Conservation (phyloP, 2,329 filamentous ascomycete species). For the Cryphonectria japonica region DNA sequence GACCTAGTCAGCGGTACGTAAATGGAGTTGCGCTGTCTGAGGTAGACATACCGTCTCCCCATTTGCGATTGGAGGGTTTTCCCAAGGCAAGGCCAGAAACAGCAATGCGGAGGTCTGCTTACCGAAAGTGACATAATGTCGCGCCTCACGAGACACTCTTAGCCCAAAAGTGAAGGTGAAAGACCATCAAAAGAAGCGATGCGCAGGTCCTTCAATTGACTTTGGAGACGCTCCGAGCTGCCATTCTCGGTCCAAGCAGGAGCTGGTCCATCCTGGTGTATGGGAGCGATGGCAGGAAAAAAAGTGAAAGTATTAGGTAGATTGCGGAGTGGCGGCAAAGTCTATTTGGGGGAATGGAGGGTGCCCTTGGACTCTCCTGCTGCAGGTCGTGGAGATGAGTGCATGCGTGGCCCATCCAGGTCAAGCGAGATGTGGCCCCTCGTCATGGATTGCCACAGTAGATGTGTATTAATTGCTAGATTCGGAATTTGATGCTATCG, state of each 20-base stretch:
- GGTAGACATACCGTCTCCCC: background rate
- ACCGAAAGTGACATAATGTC: constrained; percentile 16
- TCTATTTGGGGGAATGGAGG: background rate
- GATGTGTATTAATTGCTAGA: background rate
- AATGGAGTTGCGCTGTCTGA: background rate
- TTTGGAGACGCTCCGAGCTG: constrained; percentile 17
- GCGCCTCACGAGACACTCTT: background rate
- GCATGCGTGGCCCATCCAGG: background rate
- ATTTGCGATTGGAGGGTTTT: constrained; percentile 23
- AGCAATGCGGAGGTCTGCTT: constrained; percentile 19
- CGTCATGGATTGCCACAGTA: background rate
- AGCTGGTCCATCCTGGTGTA: background rate
- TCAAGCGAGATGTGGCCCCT: background rate
- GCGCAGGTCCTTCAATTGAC: background rate
- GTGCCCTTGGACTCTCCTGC: background rate
- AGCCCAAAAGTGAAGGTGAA: background rate
- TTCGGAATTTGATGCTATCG: background rate
- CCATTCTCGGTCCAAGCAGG: constrained; percentile 9
- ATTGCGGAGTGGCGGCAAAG: background rate
- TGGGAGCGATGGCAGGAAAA: background rate
- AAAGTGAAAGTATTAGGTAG: background rate
- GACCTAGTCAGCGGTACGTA: constrained; percentile 3
- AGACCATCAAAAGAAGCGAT: background rate
- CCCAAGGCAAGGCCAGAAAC: constrained; percentile 8
- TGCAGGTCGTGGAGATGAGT: background rate